Conservation (phyloP, 371 early-diverging fungal species). For the Thermomucor indicae-seudaticae region DNA sequence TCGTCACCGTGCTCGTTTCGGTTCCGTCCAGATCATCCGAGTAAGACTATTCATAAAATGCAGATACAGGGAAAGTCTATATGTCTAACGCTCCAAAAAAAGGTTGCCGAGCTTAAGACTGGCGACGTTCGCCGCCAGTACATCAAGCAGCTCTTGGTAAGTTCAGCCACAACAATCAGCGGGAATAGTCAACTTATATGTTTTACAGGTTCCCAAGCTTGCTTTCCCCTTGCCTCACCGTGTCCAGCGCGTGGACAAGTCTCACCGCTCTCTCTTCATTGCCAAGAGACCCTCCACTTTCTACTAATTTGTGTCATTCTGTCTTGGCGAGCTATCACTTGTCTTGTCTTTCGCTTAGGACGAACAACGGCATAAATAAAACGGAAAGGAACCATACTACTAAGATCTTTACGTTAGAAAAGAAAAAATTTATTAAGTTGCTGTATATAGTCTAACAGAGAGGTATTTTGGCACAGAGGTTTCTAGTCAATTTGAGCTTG, state of each 20-base stretch:
- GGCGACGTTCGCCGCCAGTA: constrained; percentile 92
- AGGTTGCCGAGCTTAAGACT: constrained; percentile 75
- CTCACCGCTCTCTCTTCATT: constrained; percentile 70
- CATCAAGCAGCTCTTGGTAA: constrained; percentile 86
- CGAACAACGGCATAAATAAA: too few relatives aligned
- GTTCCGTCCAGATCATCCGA: constrained; percentile 95
- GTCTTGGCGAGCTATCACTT: neutral
- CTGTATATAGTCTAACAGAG: too few relatives aligned
- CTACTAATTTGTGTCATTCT: constrained; percentile 37
- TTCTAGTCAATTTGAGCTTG: too few relatives aligned
- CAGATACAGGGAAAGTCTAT: neutral
- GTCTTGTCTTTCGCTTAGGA: too few relatives aligned
- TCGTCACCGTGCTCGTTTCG: constrained; percentile 95
- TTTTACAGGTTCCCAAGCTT: too few relatives aligned
- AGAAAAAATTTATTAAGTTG: too few relatives aligned
- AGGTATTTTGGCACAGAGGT: too few relatives aligned
- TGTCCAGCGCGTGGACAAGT: constrained; percentile 68
- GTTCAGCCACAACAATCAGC: too few relatives aligned
- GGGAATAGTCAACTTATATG: too few relatives aligned
- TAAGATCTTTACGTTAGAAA: too few relatives aligned
- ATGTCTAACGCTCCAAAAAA: neutral
- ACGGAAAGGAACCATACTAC: too few relatives aligned
- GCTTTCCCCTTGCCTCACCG: constrained; percentile 97
- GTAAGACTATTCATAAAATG: neutral
- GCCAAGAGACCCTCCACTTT: constrained; percentile 89